Conservation (phyloP, 1,284 basidiomycete genomes). For the Austroboletus niveus region DNA sequence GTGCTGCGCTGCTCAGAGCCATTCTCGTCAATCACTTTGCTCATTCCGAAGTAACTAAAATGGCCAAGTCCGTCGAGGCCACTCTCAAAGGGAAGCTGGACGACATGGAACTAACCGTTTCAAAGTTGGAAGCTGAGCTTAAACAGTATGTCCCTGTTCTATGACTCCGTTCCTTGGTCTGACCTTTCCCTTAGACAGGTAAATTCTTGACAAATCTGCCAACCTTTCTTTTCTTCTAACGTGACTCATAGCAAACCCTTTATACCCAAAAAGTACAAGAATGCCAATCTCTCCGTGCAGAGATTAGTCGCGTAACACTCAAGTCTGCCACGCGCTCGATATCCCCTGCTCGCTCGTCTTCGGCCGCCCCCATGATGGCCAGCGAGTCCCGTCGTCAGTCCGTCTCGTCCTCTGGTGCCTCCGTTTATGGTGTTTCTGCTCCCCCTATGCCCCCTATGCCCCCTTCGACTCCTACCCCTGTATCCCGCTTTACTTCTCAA, state of each 20-base stretch:
- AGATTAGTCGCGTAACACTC: conserved; percentile 51
- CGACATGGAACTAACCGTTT: conserved; percentile 54
- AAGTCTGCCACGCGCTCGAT: conserved; percentile 42
- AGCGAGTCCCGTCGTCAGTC: conserved; percentile 31
- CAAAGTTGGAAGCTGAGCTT: conserved; percentile 66
- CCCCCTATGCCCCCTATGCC: conserved; percentile 32
- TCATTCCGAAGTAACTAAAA: conserved; percentile 69
- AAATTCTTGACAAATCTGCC: background rate
- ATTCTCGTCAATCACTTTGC: conserved; percentile 78
- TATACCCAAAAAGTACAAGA: conserved; percentile 69
- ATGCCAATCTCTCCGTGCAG: conserved; percentile 61
- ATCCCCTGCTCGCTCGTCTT: conserved; percentile 27
- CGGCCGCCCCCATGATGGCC: conserved; percentile 21
- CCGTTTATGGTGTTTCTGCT: conserved; percentile 31
- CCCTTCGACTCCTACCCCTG: conserved; percentile 35
- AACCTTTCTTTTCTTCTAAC: conserved; percentile 9
- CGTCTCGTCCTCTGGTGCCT: conserved; percentile 36
- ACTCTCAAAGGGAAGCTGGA: conserved; percentile 62
- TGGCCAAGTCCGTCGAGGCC: conserved; percentile 57
- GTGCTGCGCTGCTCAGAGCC: conserved; percentile 68
- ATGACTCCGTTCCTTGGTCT: conserved; percentile 18
- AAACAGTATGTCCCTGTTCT: conserved; percentile 51
- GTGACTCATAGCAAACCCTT: conserved; percentile 48
- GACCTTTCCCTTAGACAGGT: conserved; percentile 33
- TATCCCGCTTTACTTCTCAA: conserved; percentile 46